phyloP scores from a whole-genome alignment of 2,329 filamentous ascomycete species.

The Xylaria sp. region DNA sequence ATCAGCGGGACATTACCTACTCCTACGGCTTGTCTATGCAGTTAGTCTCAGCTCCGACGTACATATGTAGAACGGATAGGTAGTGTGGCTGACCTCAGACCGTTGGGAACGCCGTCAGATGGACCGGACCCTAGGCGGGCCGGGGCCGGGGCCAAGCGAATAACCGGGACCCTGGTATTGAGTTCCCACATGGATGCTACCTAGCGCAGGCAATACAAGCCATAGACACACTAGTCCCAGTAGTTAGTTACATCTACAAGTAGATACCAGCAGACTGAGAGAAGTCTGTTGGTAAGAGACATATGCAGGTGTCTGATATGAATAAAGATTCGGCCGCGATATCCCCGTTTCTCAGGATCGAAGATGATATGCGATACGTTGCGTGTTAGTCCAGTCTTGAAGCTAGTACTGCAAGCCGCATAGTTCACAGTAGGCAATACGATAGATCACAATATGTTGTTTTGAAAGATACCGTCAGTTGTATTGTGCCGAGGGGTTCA shows the following conservation, averaged over 20 bases:
- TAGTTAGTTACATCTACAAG: slow-evolving; percentile 4
- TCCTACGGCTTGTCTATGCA: not conserved
- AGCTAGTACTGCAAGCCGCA: not conserved
- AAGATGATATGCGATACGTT: not conserved
- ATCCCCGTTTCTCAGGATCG: slow-evolving; percentile 29
- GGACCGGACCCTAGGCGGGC: slow-evolving; percentile 21
- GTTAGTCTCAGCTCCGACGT: not conserved
- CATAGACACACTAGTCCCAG: not conserved
- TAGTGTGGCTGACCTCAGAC: not conserved
- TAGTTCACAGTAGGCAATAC: not conserved
- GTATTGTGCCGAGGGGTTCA: no score
- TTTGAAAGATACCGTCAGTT: no score
- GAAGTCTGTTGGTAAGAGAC: not conserved
- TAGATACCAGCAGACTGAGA: not conserved
- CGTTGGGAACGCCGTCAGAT: slow-evolving; percentile 20
- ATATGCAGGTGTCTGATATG: slow-evolving; percentile 1
- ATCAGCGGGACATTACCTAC: not conserved
- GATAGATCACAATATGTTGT: not conserved
- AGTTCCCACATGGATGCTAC: not conserved
- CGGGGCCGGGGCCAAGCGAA: slow-evolving; percentile 18
- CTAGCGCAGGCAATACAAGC: not conserved
- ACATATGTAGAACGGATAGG: not conserved
- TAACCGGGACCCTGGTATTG: slow-evolving; percentile 9
- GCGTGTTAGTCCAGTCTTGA: not conserved
- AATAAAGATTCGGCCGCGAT: slow-evolving; percentile 21